phyloP scores from a whole-genome alignment of 2,329 filamentous ascomycete species.

The Raffaelea ambrosiae region DNA sequence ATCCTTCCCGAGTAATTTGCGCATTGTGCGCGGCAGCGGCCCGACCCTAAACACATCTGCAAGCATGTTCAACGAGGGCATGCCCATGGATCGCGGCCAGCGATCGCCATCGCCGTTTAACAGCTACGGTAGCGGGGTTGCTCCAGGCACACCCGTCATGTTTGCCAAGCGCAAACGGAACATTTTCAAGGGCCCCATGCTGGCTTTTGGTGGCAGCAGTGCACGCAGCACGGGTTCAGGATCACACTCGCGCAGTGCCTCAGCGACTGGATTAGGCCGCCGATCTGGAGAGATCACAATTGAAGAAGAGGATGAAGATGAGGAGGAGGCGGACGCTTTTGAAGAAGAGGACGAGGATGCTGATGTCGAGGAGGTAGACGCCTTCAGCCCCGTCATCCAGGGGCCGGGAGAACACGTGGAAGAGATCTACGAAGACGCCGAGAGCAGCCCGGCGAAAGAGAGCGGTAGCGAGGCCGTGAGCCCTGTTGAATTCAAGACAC shows the following conservation, averaged over 20 bases:
- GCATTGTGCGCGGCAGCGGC: conserved; percentile 60
- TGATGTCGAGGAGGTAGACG: conserved; percentile 50
- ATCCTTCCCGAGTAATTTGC: conserved; percentile 76
- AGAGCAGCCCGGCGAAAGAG: background rate
- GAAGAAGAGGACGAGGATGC: conserved; percentile 16
- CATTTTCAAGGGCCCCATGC: conserved; percentile 71
- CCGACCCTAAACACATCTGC: conserved; percentile 29
- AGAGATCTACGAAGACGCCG: conserved; percentile 34
- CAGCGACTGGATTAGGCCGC: conserved; percentile 57
- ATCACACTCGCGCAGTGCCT: conserved; percentile 46
- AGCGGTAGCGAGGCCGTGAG: background rate
- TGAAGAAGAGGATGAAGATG: conserved; percentile 40
- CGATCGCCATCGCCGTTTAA: conserved; percentile 45
- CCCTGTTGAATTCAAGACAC: too few species aligned
- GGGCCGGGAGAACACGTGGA: conserved; percentile 36
- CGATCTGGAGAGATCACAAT: conserved; percentile 64
- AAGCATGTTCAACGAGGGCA: conserved; percentile 49
- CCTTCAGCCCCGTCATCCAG: conserved; percentile 43
- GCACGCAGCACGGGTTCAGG: conserved; percentile 28
- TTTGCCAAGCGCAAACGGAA: conserved; percentile 78
- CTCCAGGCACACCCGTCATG: conserved; percentile 39
- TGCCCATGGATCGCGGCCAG: conserved; percentile 32
- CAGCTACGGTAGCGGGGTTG: conserved; percentile 25
- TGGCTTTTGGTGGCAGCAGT: conserved; percentile 39
- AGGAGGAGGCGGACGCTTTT: conserved; percentile 26